Evolutionary conservation across 139 green algal species (phyloP).

Genomic region (Limnomonas spitsbergensis): DNA sequence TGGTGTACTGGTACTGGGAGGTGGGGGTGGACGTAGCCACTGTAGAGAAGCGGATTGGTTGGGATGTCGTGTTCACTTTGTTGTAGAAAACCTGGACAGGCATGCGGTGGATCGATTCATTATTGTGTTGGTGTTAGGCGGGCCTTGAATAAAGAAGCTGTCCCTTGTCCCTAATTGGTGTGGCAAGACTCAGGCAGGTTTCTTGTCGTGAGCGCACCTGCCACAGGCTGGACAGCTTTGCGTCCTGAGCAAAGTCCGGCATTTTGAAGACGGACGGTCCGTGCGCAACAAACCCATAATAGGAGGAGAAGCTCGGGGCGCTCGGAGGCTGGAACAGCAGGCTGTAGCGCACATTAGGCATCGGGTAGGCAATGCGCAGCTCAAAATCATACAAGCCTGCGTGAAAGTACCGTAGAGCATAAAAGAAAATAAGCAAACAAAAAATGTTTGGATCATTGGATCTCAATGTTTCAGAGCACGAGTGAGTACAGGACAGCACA

Average conservation of each 20-base stretch:
- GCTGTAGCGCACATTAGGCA: neutral
- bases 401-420: neutral
- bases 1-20: constrained; percentile 2
- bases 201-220: too few relatives aligned
- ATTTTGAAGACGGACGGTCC: neutral
- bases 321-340: neutral
- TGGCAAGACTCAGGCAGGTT: neutral
- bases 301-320: neutral
- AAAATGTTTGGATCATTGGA: neutral
- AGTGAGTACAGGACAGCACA: neutral
- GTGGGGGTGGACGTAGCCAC: neutral
- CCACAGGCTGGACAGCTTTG: neutral
- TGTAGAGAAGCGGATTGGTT: neutral
- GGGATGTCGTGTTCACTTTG: neutral
- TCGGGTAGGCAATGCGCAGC: constrained; percentile 4
- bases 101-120: neutral
- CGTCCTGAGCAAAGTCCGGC: neutral
- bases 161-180: neutral
- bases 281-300: constrained; percentile 1
- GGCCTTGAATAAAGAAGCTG: neutral
- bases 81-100: constrained; percentile 1
- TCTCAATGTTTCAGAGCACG: neutral
- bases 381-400: constrained; percentile 11
- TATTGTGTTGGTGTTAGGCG: neutral
- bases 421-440: neutral